Base-by-base conservation (phyloP, 768 basidiomycete genomes). In the Lyophyllum decastes region DNA sequence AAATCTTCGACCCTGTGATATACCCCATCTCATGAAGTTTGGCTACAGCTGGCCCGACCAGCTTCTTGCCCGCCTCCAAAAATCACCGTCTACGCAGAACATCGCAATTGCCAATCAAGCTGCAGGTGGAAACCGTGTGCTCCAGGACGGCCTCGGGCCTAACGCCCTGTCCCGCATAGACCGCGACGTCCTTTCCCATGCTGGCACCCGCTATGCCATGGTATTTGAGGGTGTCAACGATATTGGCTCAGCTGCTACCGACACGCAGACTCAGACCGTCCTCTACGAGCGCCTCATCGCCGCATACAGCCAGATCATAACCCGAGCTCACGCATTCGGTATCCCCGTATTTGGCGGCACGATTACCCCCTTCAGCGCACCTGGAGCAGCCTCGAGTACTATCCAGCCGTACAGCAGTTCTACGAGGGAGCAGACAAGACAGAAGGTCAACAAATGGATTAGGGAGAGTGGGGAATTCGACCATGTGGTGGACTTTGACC, bases 161-260 rank as follows among this genome's bases (percentile, higher is more conserved):
- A 77, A 76, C 63, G 78, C 74, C 11, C 64, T 80, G 16, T 73
- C 76, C 19, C 78, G 82, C 33, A 76, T 81, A 69, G 80, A 82
- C 59, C 72, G 82, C 8, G 82, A 82, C 65, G 80, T 81, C 30
- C 73, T 83, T 44, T 61, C 79, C 6, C 80, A 81, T 34, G 67
- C 77, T 25, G 76, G 77, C n/a, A 73, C 80, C 46, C 69, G 69
- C 40, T 82, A 72, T 66, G 77, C 73, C 27, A 77, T 82, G 73
- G 75, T 83, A 62, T 82, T 81, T 66, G 79, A 80, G 62, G 82
- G 82, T 50, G 79, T 81, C 24, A 83, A 82, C 73, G 82, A 82
- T 72, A 80, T 82, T 52, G 81, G 81, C 4, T 71, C 70, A 5
- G 77, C 76, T 4, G 61, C 60, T 8, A 62, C 77, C 27, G 71